Evolutionary conservation across 192 early-diverging fungal species (phyloP), one percentile per base, ranked within the genome.

Genomic region (Coemansia sp.): DNA sequence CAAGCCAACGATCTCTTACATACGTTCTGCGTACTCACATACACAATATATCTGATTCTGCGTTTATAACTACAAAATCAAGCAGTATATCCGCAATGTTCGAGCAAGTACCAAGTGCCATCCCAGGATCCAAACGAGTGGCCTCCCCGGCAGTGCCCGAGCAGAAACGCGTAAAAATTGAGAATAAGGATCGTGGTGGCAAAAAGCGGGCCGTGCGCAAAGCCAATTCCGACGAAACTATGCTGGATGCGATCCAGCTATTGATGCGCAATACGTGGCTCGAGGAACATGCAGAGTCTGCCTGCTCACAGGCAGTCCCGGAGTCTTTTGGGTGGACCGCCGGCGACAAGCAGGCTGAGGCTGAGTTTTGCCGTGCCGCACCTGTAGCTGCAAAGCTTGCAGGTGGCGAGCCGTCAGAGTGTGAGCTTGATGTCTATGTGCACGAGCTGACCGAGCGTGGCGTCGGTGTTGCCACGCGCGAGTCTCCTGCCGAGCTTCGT

Each of bases 361-460:
- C 67, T 2, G 33, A 44, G 11, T 70, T 70, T 37, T 76, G 67
- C 33, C 63, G 67, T 8, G 50, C 47, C 15, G 59, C 73, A 3
- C 73, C 62, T 23, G 25, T 70, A 18, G 62, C 63, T 6, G 67
- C 73, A 15, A 76, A 76, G 60, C 73, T 76, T 27, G 44, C 67
- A 5, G 73, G 67, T 3, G 67, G 46, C 15, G 57, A 44, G 11
- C 55, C 39, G 37, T 37, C 56, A 0, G 67, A 76, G 6, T 76
- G 73, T 51, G 60, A 69, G 41, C 41, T 76, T 23, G 67, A 70
- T 0, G 67, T 70, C 11, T 60, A 66, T 33, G 60, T 76, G 12
- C 64, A 76, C 49, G 73, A 76, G 56, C 30, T 76, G 38, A 70
- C 59, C 7, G 73, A 76, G 57, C 67, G 64, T 22, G 73, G 73